Evolutionary conservation across 2,329 filamentous ascomycete genomes (phyloP).

Genomic region (Sporothrix phasma): DNA sequence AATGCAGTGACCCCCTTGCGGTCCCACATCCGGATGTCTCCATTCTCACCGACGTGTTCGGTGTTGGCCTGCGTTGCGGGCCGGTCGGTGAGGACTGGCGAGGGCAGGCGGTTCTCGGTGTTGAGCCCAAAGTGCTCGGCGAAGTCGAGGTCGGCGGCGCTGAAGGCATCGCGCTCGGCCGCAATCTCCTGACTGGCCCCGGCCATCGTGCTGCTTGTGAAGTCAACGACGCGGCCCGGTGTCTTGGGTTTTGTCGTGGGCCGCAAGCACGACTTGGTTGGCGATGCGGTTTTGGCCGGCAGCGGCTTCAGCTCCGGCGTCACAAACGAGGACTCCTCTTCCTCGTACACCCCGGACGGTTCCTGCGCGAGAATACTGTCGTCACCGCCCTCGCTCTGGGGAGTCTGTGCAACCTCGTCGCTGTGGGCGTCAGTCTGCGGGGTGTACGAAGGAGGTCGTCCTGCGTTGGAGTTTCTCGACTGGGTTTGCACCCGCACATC

Average conservation of each 20-base stretch:
- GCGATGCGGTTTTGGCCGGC: conserved; percentile 43
- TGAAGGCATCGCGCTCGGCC: background rate
- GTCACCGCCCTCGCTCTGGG: conserved; percentile 1
- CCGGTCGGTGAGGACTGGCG: background rate
- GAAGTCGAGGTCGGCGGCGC: conserved; percentile 6
- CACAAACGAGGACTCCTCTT: conserved; percentile 29
- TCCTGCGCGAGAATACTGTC: conserved; percentile 24
- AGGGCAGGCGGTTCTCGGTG: conserved; percentile 10
- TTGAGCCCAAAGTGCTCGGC: conserved; percentile 17
- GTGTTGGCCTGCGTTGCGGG: background rate
- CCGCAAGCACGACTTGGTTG: conserved; percentile 46
- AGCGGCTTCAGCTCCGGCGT: conserved; percentile 37
- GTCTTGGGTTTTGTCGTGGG: conserved; percentile 49
- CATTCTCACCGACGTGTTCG: background rate
- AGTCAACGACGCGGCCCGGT: conserved; percentile 49
- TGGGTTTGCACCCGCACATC: background rate
- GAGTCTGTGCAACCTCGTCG: background rate
- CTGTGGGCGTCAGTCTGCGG: background rate
- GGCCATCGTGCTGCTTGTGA: conserved; percentile 40
- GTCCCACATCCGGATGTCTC: conserved; percentile 11
- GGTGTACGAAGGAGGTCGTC: background rate
- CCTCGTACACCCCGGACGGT: conserved; percentile 5
- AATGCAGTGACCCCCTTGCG: background rate
- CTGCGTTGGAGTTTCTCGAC: background rate
- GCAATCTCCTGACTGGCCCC: conserved; percentile 30